A percentile compares a stretch with the other conserved stretches of the same genome.
phyloP scores from a whole-genome alignment of 164 flowering plant genomes.

The Paratinospora sagittata region DNA sequence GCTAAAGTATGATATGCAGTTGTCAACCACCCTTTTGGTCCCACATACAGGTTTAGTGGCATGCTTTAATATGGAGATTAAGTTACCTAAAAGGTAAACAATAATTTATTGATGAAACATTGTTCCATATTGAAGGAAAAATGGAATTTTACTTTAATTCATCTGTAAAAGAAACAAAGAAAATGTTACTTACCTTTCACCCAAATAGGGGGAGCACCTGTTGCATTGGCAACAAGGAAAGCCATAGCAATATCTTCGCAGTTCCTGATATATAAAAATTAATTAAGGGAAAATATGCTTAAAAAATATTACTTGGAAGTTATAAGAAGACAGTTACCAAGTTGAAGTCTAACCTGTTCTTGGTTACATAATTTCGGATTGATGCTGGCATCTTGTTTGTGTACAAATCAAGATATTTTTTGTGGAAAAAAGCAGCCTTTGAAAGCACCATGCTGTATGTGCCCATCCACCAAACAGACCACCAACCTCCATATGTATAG shows the following conservation, averaged over 20 bases:
- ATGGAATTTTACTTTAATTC: not conserved
- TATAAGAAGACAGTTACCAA: not conserved
- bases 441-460: constrained; percentile 93
- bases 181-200: constrained; percentile 60
- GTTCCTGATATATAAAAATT: constrained; percentile 54
- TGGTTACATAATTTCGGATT: constrained; percentile 60
- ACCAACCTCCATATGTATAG: constrained; percentile 84
- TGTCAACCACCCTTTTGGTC: too few relatives aligned
- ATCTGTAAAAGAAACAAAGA: too few relatives aligned
- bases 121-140: not conserved
- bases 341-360: constrained; percentile 50
- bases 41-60: too few relatives aligned
- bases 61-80: too few relatives aligned
- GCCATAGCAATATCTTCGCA: constrained; percentile 99
- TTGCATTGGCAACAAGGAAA: constrained; percentile 85
- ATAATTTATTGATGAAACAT: not conserved
- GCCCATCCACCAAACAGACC: constrained; percentile 99
- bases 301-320: too few relatives aligned
- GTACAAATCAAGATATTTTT: constrained; percentile 70
- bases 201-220: constrained; percentile 91
- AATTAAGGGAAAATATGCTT: too few relatives aligned
- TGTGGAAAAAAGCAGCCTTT: constrained; percentile 91
- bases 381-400: constrained; percentile 83
- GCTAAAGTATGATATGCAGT: too few relatives aligned
- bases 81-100: too few relatives aligned